Base-by-base conservation (phyloP, 225 moss, liverwort and hornwort genomes). In the Neckera pumila region DNA sequence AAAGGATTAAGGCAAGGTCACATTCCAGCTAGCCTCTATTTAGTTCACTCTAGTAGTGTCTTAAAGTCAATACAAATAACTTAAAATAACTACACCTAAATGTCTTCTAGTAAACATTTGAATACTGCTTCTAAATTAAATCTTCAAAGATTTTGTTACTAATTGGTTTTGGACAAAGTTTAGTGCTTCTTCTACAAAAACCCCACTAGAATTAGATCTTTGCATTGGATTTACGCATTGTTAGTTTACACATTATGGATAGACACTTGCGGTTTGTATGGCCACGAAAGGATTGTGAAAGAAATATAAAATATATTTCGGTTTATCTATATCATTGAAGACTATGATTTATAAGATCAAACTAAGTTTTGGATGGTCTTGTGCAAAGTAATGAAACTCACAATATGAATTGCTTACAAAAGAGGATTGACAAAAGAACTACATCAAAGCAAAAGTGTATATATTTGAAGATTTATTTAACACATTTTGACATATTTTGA, bases 401-500 rank as follows among this genome's bases (percentile, higher is more conserved):
- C 2, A 47, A 18, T 18, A 17, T 3, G 7, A 74, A 17, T 74
- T 45, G 11, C 3, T 74, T 1, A 16, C 11, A 74, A 74, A 47
- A 74, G 47, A 47, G 0, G 30, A 74, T 30, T 30, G 5, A 18
- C 0, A 9, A 18, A 31, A 11, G 5, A 74, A 18, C 10, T 30
- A 45, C 3, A 18, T 45, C 17, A 73, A 73, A 30, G 2, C 30
- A 16, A 27, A 43, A 43, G 28, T 16, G 2, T 43, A 27, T 6
- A 17, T 14, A 16, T 30, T 45, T 73, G 18, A 74, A 28, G 18
- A 31, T 47, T 74, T 47, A 45, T 2, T 18, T 6, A 28, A 73
- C 0, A 30, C 6, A 73, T 18, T 30, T 0, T 30, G 0, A 45
- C 1, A 47, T 47, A 11, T 47, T 30, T 45, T 45, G 27, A 73